A percentile compares a stretch with the other conserved stretches of the same genome.
These are phyloP conservation scores for Paraphoma chrysanthemicola DNA, from an alignment of 2,329 filamentous ascomycete species.

Conservation along the genomic window DNA sequence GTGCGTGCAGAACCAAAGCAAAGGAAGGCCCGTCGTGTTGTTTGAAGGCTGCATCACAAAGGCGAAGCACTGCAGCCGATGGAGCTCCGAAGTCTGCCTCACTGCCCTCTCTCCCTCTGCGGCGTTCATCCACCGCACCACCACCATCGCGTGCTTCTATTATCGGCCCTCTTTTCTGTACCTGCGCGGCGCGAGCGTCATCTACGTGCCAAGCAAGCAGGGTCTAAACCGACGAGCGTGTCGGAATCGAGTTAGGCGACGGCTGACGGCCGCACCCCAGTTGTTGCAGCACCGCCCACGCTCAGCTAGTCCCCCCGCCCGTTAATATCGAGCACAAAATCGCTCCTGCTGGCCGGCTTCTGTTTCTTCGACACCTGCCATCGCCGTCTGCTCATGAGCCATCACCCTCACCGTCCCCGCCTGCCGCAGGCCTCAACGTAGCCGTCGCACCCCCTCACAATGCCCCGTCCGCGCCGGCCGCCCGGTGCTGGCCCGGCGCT, in stretches of 20 bases:
- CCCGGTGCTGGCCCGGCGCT: conserved; percentile 48
- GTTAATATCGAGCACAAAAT: conserved; percentile 29
- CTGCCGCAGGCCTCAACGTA: conserved; percentile 37
- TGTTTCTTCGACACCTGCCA: conserved; percentile 17
- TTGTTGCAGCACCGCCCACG: conserved; percentile 18
- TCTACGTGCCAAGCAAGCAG: conserved; percentile 14
- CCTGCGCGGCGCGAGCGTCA: conserved; percentile 2
- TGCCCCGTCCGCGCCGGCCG: conserved; percentile 50
- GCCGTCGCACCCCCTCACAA: conserved; percentile 30
- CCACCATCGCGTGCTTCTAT: conserved; percentile 1
- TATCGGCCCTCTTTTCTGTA: conserved; percentile 2
- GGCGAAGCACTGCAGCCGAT: background rate
- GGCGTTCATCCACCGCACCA: background rate
- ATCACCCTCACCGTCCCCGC: conserved; percentile 37
- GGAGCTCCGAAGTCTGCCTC: background rate
- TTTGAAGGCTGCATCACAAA: background rate
- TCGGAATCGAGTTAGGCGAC: conserved; percentile 15
- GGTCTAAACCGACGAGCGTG: conserved; percentile 21
- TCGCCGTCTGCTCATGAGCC: conserved; percentile 38
- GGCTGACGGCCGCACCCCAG: conserved; percentile 20
- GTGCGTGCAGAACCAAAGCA: background rate
- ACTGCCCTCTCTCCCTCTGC: background rate
- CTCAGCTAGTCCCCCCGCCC: conserved; percentile 31
- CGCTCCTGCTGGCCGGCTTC: conserved; percentile 10
- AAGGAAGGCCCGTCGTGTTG: background rate